Evolutionary conservation across 768 basidiomycete species (phyloP).

Genomic region (Chalciporus chontae): DNA sequence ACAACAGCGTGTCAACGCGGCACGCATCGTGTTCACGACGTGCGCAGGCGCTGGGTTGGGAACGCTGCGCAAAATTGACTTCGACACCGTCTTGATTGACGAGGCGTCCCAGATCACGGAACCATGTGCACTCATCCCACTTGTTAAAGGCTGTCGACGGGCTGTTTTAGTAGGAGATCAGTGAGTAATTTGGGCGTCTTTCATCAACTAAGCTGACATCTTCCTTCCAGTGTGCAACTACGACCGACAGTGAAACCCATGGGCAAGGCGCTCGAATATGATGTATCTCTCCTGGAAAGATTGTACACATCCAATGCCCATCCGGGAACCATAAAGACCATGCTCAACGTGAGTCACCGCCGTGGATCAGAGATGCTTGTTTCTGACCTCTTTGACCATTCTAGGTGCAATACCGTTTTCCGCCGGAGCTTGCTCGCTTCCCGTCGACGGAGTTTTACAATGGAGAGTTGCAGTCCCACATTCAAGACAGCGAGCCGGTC

Average conservation of each 20-base stretch:
- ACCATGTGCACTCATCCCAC: constrained; percentile 59
- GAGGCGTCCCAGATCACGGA: constrained; percentile 73
- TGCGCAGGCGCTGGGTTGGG: constrained; percentile 64
- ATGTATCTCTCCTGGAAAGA: constrained; percentile 60
- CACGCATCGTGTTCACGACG: constrained; percentile 60
- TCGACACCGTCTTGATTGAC: constrained; percentile 62
- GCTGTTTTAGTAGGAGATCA: constrained; percentile 69
- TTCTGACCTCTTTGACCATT: neutral
- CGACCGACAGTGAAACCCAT: constrained; percentile 61
- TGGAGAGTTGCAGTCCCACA: constrained; percentile 46
- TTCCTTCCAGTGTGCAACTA: constrained; percentile 52
- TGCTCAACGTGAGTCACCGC: constrained; percentile 50
- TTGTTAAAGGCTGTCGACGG: constrained; percentile 57
- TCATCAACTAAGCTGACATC: neutral
- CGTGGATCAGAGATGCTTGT: neutral
- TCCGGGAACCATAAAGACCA: constrained; percentile 47
- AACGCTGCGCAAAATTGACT: constrained; percentile 50
- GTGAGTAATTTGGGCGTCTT: constrained; percentile 36
- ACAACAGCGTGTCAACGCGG: constrained; percentile 52
- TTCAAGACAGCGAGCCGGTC: constrained; percentile 33
- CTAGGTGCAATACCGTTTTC: constrained; percentile 64
- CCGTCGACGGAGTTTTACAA: constrained; percentile 66
- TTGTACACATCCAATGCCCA: constrained; percentile 40
- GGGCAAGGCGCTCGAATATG: constrained; percentile 53
- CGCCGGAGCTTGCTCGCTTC: constrained; percentile 52